phyloP scores from a whole-genome alignment of 345 rosid genomes.

The Heritiera littoralis region DNA sequence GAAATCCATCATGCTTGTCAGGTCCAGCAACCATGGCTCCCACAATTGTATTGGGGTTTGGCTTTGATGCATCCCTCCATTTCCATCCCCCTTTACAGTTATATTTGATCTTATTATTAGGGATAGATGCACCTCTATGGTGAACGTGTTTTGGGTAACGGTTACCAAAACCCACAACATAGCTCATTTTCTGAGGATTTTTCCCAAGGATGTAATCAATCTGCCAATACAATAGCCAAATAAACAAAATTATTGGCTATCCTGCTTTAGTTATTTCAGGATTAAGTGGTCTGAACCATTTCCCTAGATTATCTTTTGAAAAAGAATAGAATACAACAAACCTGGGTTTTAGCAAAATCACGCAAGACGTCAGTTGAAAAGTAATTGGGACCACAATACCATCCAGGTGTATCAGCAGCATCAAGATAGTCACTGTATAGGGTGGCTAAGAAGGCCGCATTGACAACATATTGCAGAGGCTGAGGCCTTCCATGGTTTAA shows the following conservation, averaged over 20 bases:
- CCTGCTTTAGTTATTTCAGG: background rate
- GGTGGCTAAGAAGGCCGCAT: conserved; percentile 90
- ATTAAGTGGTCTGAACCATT: background rate
- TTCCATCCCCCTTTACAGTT: conserved; percentile 97
- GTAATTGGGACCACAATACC: conserved; percentile 95
- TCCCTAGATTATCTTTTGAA: background rate
- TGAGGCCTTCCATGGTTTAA: conserved; percentile 94
- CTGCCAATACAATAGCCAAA: conserved; percentile 36
- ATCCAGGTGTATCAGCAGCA: conserved; percentile 96
- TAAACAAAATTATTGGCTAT: conserved; percentile 11
- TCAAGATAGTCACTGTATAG: conserved; percentile 87
- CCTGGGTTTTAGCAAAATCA: conserved; percentile 84
- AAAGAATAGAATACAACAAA: conserved; percentile 24
- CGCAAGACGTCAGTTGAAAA: conserved; percentile 70
- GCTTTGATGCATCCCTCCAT: conserved; percentile 81
- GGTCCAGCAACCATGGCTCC: conserved; percentile 99
- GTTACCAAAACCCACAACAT: conserved; percentile 79
- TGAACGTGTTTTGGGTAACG: conserved; percentile 81
- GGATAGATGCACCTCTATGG: conserved; percentile 95
- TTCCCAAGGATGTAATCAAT: conserved; percentile 90
- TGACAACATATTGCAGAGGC: conserved; percentile 88
- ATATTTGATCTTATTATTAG: conserved; percentile 75
- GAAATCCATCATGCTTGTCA: conserved; percentile 83
- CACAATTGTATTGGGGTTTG: conserved; percentile 77
- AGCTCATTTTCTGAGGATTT: conserved; percentile 94